Conservation (phyloP, 306 rosid genomes). For the Ormosia semicastrata region DNA sequence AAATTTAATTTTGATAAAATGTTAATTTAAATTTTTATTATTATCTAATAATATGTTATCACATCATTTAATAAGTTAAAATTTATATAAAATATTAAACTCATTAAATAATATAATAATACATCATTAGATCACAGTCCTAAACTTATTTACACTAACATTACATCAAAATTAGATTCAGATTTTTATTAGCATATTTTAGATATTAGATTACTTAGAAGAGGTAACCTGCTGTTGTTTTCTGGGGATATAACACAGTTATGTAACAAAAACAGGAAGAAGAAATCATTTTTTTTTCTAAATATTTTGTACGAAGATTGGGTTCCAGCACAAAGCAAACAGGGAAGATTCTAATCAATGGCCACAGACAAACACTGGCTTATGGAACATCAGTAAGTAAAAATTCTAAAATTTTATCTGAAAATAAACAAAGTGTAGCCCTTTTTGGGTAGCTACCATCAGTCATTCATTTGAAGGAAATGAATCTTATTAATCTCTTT, state of each 20-base stretch:
- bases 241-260: background rate
- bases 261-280: background rate
- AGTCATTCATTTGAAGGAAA: background rate
- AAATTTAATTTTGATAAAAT: no score
- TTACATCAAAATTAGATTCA: no score
- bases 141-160: no score
- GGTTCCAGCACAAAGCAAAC: constrained; percentile 6
- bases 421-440: background rate
- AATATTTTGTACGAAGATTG: background rate
- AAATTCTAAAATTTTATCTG: background rate
- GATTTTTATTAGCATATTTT: no score
- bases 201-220: no score
- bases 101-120: no score
- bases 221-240: background rate
- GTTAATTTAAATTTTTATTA: no score
- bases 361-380: constrained; percentile 37
- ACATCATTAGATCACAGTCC: no score
- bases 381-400: constrained; percentile 42
- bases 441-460: background rate
- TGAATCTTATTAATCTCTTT: background rate
- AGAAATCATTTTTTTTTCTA: background rate
- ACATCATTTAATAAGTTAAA: no score
- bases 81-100: no score
- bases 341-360: constrained; percentile 33
- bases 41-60: no score